Percentiles rank a stretch among this genome's conserved stretches.
Evolutionary conservation across 1,284 basidiomycete species (phyloP).

Genomic region (Ganoderma multipileum): DNA sequence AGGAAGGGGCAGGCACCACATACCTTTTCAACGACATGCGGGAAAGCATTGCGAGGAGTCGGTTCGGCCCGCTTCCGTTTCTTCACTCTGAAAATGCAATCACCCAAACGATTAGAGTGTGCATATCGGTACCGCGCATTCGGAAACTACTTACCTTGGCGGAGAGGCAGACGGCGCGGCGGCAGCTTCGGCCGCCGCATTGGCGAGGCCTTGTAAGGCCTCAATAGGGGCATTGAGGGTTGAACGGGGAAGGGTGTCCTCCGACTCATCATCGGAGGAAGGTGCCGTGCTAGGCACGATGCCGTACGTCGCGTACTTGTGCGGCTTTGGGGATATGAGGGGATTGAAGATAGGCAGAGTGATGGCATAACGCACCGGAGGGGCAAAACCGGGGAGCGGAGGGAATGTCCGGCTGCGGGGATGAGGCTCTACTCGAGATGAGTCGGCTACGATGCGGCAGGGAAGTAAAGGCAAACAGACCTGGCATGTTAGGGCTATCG

Average conservation of each 20-base stretch:
- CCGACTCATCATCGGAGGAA: slow-evolving; percentile 88
- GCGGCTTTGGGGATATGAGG: slow-evolving; percentile 40
- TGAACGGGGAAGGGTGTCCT: slow-evolving; percentile 83
- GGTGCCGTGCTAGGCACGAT: slow-evolving; percentile 82
- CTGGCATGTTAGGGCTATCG: slow-evolving; percentile 33
- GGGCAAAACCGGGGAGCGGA: slow-evolving; percentile 87
- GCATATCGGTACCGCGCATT: neutral
- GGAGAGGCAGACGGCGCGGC: slow-evolving; percentile 57
- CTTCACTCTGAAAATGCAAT: slow-evolving; percentile 63
- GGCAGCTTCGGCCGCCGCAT: slow-evolving; percentile 92
- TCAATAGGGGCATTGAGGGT: slow-evolving; percentile 91
- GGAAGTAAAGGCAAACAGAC: slow-evolving; percentile 34
- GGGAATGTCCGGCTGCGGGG: slow-evolving; percentile 61
- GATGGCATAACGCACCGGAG: slow-evolving; percentile 66
- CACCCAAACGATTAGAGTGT: slow-evolving; percentile 13
- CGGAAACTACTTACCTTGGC: slow-evolving; percentile 23
- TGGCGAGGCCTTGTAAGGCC: slow-evolving; percentile 89
- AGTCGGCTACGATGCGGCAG: slow-evolving; percentile 38
- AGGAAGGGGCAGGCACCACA: neutral
- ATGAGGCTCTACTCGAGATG: slow-evolving; percentile 33
- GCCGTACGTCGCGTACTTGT: slow-evolving; percentile 91
- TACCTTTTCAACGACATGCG: slow-evolving; percentile 86
- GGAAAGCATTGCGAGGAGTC: slow-evolving; percentile 84
- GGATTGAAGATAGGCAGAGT: slow-evolving; percentile 19
- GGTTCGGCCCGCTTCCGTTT: slow-evolving; percentile 90